Conservation (phyloP, 176 grass and related monocot species). For the Carex parvula region DNA sequence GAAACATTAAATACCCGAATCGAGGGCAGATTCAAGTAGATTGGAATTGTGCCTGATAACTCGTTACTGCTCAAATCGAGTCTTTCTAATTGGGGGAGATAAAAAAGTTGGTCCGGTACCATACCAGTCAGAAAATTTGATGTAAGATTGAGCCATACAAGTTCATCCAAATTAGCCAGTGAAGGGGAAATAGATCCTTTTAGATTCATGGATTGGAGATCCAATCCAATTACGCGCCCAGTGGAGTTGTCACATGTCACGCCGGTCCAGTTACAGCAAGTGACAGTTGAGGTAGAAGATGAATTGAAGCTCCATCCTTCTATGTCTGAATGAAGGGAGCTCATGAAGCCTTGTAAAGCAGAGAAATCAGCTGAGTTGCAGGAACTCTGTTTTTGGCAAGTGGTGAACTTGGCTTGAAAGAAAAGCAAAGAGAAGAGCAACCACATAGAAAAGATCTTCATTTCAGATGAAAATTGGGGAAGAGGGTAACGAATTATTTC, state of each 20-base stretch:
- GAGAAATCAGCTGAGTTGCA: slow-evolving; percentile 47
- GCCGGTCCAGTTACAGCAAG: slow-evolving; percentile 66
- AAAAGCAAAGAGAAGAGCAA: slow-evolving; percentile 26
- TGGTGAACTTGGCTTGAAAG: slow-evolving; percentile 18
- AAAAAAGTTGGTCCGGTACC: slow-evolving; percentile 43
- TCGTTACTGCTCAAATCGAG: slow-evolving; percentile 77
- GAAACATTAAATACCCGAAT: slow-evolving; percentile 80
- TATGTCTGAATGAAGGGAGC: slow-evolving; percentile 31
- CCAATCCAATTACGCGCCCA: slow-evolving; percentile 50
- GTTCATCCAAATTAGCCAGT: slow-evolving; percentile 54
- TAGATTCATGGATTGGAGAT: slow-evolving; percentile 63
- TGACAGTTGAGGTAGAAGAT: background rate
- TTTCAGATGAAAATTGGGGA: background rate
- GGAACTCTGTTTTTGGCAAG: slow-evolving; percentile 33
- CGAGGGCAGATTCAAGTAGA: slow-evolving; percentile 45
- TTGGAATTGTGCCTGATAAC: slow-evolving; percentile 43
- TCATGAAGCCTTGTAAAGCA: slow-evolving; percentile 51
- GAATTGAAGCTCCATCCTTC: slow-evolving; percentile 43
- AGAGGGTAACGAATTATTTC: background rate
- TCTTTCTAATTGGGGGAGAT: slow-evolving; percentile 43
- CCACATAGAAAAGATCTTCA: slow-evolving; percentile 17
- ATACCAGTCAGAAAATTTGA: slow-evolving; percentile 48
- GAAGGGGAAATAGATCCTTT: slow-evolving; percentile 51
- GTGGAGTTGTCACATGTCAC: slow-evolving; percentile 41
- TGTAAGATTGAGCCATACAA: slow-evolving; percentile 62